phyloP scores from a whole-genome alignment of 2,329 filamentous ascomycete species.

The Colletotrichum caudatum region DNA sequence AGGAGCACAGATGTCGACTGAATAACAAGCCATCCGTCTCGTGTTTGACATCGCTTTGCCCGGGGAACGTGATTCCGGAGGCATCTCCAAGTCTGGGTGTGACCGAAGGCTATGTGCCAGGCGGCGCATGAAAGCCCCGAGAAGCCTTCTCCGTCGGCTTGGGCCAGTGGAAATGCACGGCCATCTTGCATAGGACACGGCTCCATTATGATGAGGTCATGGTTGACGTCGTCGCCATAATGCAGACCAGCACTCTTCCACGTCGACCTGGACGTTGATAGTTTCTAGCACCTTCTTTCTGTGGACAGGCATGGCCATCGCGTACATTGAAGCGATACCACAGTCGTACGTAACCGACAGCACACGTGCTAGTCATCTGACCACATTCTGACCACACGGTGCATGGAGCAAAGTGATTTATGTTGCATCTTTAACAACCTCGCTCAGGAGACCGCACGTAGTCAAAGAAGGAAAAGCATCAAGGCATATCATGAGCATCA shows the following conservation, averaged over 20 bases:
- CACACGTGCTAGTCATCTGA: background rate
- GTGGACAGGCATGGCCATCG: background rate
- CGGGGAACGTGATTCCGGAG: background rate
- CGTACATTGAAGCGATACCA: no score
- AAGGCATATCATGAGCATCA: background rate
- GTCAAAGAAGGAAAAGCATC: background rate
- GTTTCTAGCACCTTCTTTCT: background rate
- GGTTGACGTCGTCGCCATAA: background rate
- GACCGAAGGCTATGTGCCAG: background rate
- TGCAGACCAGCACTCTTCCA: background rate
- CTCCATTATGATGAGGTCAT: background rate
- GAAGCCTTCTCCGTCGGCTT: background rate
- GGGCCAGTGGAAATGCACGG: background rate
- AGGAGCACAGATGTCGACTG: constrained; percentile 1
- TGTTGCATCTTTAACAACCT: no score
- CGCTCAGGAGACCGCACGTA: background rate
- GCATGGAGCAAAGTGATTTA: background rate
- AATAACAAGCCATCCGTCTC: background rate
- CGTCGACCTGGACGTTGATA: background rate
- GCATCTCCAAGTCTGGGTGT: background rate
- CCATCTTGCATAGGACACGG: background rate
- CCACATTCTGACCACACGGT: background rate
- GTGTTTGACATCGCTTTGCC: constrained; percentile 27
- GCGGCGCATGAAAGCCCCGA: background rate
- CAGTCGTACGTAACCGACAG: rapidly evolving